These are phyloP conservation scores for Sclerotinia borealis DNA, from an alignment of 2,329 filamentous ascomycete species.

Conservation along the genomic window DNA sequence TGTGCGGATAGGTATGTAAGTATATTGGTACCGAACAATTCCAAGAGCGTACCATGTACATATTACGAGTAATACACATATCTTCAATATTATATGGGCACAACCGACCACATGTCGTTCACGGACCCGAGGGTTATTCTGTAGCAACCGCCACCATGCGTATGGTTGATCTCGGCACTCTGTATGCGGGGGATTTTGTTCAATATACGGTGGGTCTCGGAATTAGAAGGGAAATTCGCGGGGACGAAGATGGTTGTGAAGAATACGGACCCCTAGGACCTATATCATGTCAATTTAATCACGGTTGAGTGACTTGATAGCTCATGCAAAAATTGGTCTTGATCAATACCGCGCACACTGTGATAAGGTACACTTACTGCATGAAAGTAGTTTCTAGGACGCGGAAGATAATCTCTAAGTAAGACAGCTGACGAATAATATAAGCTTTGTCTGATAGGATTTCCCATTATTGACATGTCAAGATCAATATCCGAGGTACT, in stretches of 20 bases:
- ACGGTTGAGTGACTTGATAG: not conserved
- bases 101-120: conserved; percentile 3
- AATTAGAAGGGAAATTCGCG: not conserved
- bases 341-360: not conserved
- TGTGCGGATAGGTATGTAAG: not conserved
- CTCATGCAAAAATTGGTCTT: not conserved
- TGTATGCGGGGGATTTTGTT: not conserved
- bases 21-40: not conserved
- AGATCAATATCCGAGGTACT: not conserved
- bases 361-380: not conserved
- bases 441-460: not conserved
- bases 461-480: not conserved
- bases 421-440: not conserved
- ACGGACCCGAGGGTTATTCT: not conserved
- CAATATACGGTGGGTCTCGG: not conserved
- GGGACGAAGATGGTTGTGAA: not conserved
- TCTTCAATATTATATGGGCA: not conserved
- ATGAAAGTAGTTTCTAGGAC: not conserved
- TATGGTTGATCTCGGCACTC: conserved; percentile 6
- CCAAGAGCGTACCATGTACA: not conserved
- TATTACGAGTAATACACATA: not conserved
- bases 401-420: not conserved
- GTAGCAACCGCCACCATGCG: conserved; percentile 1
- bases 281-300: not conserved
- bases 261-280: not conserved